Evolutionary conservation across 2,329 filamentous ascomycete genomes (phyloP).

Genomic region (Exophiala sp.): DNA sequence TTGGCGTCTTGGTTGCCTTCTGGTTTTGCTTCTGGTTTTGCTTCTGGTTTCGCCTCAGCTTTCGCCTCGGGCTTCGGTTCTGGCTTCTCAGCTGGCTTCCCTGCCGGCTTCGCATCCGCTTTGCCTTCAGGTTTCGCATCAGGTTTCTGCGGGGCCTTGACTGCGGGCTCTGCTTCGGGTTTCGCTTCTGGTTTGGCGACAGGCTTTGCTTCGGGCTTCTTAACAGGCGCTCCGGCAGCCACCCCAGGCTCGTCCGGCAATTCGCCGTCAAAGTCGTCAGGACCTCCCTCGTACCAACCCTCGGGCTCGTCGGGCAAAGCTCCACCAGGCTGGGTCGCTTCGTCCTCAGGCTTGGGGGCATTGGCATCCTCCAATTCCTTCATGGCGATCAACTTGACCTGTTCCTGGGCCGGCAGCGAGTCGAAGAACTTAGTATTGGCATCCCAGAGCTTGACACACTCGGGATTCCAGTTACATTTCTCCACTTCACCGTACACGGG

Average conservation of each 20-base stretch:
- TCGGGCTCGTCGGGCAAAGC: not conserved
- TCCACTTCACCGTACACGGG: constrained; percentile 66
- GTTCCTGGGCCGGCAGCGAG: constrained; percentile 53
- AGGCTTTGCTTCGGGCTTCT: not conserved
- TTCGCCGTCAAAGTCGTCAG: not conserved
- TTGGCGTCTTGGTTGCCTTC: not conserved
- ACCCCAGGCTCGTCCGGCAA: not conserved
- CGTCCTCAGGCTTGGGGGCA: not conserved
- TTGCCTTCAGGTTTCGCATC: not conserved
- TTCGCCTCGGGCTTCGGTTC: not conserved
- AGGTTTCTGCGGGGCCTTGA: too few species aligned
- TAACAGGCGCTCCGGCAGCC: not conserved
- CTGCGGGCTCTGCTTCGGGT: not conserved
- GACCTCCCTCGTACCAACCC: not conserved
- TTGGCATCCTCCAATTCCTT: constrained; percentile 26
- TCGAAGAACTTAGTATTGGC: constrained; percentile 57
- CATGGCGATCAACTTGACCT: constrained; percentile 45
- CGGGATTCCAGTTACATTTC: constrained; percentile 61
- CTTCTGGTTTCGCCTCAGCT: not conserved
- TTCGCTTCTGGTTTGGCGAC: not conserved
- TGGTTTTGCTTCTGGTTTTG: not conserved
- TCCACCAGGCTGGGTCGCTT: not conserved
- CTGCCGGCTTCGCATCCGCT: not conserved
- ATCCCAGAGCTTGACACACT: constrained; percentile 62
- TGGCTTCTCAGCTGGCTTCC: not conserved